A percentile compares a stretch with the other conserved stretches of the same genome.
These are phyloP conservation scores for Fraxinus cuspidata DNA, from an alignment of 257 asterid species.

Conservation along the genomic window DNA sequence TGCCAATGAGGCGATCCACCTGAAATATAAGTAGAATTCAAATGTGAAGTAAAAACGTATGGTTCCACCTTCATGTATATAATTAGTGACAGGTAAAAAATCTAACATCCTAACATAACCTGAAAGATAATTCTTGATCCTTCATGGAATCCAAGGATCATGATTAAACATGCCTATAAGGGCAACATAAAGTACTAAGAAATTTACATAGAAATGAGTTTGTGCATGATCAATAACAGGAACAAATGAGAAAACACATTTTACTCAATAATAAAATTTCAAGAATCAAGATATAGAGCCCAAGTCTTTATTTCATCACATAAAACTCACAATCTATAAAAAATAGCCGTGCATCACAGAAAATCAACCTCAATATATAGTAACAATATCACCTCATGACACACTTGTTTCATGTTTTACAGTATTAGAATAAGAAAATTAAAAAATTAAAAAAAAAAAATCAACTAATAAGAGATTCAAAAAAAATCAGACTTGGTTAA, in stretches of 20 bases:
- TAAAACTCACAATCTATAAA: neutral
- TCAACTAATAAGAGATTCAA: neutral
- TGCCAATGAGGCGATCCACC: slow-evolving; percentile 82
- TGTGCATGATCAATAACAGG: neutral
- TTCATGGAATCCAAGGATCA: neutral
- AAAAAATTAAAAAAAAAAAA: neutral
- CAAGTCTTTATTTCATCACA: neutral
- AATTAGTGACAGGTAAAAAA: neutral
- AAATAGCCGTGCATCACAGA: neutral
- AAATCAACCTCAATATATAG: neutral
- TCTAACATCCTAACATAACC: neutral
- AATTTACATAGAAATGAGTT: neutral
- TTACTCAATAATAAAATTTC: neutral
- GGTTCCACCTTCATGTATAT: slow-evolving; percentile 6
- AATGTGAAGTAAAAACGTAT: slow-evolving; percentile 17
- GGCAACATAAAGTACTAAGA: neutral
- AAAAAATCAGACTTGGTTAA: neutral
- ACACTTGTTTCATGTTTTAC: neutral
- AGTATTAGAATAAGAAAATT: neutral
- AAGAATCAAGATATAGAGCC: neutral
- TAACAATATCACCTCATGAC: neutral
- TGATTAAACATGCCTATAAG: neutral
- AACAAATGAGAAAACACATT: neutral
- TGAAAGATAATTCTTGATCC: neutral
- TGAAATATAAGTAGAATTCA: slow-evolving; percentile 36